phyloP scores from a whole-genome alignment of 1,139 yeast genomes.

The Blastobotrys capitulatus region DNA sequence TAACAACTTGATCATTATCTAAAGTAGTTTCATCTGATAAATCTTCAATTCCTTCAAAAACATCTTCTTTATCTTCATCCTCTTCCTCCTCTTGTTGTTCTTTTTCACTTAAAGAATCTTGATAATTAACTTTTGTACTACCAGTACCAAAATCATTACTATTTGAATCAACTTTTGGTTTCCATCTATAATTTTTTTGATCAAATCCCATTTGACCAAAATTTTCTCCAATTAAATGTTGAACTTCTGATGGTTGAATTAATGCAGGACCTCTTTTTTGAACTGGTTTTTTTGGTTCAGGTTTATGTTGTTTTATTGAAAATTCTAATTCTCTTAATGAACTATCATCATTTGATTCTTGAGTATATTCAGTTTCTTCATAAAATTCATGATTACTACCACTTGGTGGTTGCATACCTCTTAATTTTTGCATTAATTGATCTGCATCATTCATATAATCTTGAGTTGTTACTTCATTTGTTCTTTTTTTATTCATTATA shows the following conservation, averaged over 20 bases:
- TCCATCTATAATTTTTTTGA: slow-evolving; percentile 18
- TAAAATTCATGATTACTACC: background rate
- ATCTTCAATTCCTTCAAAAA: slow-evolving; percentile 29
- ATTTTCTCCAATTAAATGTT: slow-evolving; percentile 18
- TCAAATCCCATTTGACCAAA: slow-evolving; percentile 24
- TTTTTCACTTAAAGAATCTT: too few relatives aligned
- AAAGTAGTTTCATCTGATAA: slow-evolving; percentile 16
- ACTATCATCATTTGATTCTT: slow-evolving; percentile 9
- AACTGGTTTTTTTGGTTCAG: slow-evolving; percentile 3
- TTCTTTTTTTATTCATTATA: background rate
- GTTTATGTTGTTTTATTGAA: slow-evolving; percentile 15
- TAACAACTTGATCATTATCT: background rate
- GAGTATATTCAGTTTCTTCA: slow-evolving; percentile 10
- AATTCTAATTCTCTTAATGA: slow-evolving; percentile 14
- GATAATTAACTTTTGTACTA: slow-evolving; percentile 18
- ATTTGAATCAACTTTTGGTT: slow-evolving; percentile 2
- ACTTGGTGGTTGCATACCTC: slow-evolving; percentile 9
- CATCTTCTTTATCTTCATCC: slow-evolving; percentile 18
- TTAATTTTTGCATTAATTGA: slow-evolving; percentile 11
- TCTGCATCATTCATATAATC: slow-evolving; percentile 21
- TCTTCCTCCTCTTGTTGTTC: too few relatives aligned
- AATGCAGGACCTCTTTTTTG: slow-evolving; percentile 19
- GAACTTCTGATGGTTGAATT: slow-evolving; percentile 24
- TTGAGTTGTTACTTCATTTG: slow-evolving; percentile 15
- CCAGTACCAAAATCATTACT: slow-evolving; percentile 19